Base-by-base conservation (phyloP, 176 grass and related monocot species). In the Zizania latifolia region DNA sequence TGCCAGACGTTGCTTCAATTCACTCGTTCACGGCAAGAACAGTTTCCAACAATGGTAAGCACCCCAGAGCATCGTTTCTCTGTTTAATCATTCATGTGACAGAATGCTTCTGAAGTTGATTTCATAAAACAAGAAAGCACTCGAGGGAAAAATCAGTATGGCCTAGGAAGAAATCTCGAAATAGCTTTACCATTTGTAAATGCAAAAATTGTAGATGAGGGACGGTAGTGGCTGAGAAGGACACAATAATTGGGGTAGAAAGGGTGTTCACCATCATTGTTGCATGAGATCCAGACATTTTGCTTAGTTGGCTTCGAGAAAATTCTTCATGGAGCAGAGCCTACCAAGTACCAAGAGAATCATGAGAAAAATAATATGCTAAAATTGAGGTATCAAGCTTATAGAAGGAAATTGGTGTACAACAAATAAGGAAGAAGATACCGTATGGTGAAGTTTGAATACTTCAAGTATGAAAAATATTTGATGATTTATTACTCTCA, bases 231-330 rank as follows among this genome's bases (percentile, higher is more conserved):
- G 87, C 95, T 99, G 33, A 99, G 75, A 65, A 99, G 91, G 37
- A 90, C 78, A 99, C 95, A 73, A 99, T 90, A 33, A 94, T 92
- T 24, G 89, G 82, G 24, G 91, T 99, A 19, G 73, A 10, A 6
- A 94, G 92, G 54, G 91, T 93, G 72, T 99, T 92, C 0, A 89
- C 89, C 91, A 99, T 94, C 81, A 79, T 90, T 2, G 95, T 94
- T 78, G 95, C 79, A 92, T 99, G 95, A 28, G 86, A 92, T 53
- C 89, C 95, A 29, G 94, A 99, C 95, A 99, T 90, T 75, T 77
- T 84, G 79, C 95, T 99, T 28, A 99, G 51, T 39, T 90, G 79
- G 61, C 78, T 75, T 86, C 86, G 87, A 57, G 81, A 84, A 65
- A 87, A 87, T 27, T 97, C 88, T 32, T 61, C 62, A 0, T 61